phyloP scores from a whole-genome alignment of 179 eudicot genomes.

The Camellia oleifera region DNA sequence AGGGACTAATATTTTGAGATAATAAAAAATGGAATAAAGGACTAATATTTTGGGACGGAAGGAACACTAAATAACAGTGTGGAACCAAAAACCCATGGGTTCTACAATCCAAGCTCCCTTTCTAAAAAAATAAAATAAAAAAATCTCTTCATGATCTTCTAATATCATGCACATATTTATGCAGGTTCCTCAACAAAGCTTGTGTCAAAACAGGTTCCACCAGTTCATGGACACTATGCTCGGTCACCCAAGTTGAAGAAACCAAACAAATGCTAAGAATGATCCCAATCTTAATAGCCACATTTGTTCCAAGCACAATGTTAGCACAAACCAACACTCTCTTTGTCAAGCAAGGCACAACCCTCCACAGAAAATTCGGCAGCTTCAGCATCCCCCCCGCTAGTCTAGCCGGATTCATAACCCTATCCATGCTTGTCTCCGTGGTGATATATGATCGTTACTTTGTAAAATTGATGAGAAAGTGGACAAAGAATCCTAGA shows the following conservation, averaged over 20 bases:
- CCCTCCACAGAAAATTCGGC: slow-evolving; percentile 19
- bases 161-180: not conserved
- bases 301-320: slow-evolving; percentile 26
- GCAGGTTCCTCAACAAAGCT: slow-evolving; percentile 31
- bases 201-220: slow-evolving; percentile 16
- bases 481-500: slow-evolving; percentile 28
- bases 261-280: slow-evolving; percentile 30
- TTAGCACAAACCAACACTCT: slow-evolving; percentile 28
- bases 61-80: no score
- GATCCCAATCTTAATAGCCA: slow-evolving; percentile 18
- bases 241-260: slow-evolving; percentile 33
- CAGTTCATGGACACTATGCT: slow-evolving; percentile 19
- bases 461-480: slow-evolving; percentile 19
- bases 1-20: no score
- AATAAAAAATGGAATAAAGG: no score
- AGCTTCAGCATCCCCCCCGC: slow-evolving; percentile 26
- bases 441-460: slow-evolving; percentile 19
- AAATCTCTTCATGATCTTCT: no score
- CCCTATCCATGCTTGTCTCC: slow-evolving; percentile 20
- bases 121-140: not conserved
- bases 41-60: no score
- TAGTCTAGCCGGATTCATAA: slow-evolving; percentile 21
- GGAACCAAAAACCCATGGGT: no score
- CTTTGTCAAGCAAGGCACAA: slow-evolving; percentile 32
- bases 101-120: no score